Evolutionary conservation across 306 rosid species (phyloP).

Genomic region (Rubus parviflorus): DNA sequence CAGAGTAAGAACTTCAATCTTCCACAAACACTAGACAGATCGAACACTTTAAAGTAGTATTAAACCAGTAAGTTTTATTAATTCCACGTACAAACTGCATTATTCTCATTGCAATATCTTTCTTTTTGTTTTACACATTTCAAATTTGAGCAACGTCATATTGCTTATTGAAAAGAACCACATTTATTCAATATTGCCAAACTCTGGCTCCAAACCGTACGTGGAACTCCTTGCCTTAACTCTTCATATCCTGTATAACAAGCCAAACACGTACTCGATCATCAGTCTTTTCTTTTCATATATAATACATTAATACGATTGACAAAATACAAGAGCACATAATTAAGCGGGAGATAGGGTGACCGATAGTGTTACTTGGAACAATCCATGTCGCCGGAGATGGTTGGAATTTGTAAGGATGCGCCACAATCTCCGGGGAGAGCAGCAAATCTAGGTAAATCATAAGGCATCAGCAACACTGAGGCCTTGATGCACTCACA

Average conservation of each 20-base stretch:
- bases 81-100: too few species aligned
- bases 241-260: not conserved
- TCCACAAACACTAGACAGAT: too few species aligned
- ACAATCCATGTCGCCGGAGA: constrained; percentile 12
- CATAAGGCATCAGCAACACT: not conserved
- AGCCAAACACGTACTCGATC: not conserved
- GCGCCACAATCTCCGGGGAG: not conserved
- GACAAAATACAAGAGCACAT: not conserved
- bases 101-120: not conserved
- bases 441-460: not conserved
- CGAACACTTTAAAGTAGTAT: too few species aligned
- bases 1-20: too few species aligned
- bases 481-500: constrained; percentile 15
- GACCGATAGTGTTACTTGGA: not conserved
- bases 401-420: not conserved
- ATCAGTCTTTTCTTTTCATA: not conserved
- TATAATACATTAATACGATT: not conserved
- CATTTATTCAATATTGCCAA: not conserved
- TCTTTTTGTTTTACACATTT: not conserved
- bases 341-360: not conserved
- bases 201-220: not conserved
- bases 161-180: constrained; percentile 2
- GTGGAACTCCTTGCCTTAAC: not conserved
- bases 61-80: too few species aligned
- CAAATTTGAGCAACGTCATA: not conserved